Conservation (phyloP, 2,329 filamentous ascomycete species). For the Chrysosporium keratinophilum region DNA sequence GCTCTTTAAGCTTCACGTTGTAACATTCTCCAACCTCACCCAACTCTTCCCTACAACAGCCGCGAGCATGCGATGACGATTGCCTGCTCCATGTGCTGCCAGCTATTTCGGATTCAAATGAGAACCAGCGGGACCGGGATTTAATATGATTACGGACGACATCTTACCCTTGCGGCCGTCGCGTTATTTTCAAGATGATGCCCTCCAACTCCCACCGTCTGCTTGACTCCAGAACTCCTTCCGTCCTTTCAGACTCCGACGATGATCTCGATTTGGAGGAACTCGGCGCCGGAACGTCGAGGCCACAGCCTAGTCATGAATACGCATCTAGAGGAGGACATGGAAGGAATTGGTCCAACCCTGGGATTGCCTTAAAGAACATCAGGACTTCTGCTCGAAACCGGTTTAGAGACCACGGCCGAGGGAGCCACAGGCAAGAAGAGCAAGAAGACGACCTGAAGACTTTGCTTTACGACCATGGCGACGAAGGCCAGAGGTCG, state of each 20-base stretch:
- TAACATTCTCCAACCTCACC: not conserved
- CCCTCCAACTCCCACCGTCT: conserved; percentile 2
- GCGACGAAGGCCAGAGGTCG: conserved; percentile 45
- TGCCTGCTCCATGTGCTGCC: not conserved
- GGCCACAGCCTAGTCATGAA: conserved; percentile 19
- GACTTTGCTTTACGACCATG: conserved; percentile 55
- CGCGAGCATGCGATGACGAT: not conserved
- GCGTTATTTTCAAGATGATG: not conserved
- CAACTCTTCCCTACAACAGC: not conserved
- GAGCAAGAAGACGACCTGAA: conserved; percentile 56
- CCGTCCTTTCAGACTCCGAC: conserved; percentile 24
- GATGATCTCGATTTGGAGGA: conserved; percentile 39
- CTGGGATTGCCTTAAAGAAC: conserved; percentile 40
- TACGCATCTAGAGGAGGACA: conserved; percentile 11
- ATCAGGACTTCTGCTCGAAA: conserved; percentile 42
- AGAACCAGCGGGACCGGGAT: not conserved
- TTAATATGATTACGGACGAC: conserved; percentile 2
- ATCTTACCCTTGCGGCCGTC: not conserved
- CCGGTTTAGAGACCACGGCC: conserved; percentile 26
- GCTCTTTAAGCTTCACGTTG: not conserved
- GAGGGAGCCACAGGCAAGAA: conserved; percentile 18
- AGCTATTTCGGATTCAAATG: not conserved
- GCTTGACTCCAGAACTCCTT: conserved; percentile 3
- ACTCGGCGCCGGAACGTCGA: conserved; percentile 31
- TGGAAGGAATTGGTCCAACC: conserved; percentile 24